phyloP scores from a whole-genome alignment of 148 eudicot species.

The Salicornia ramosissima region DNA sequence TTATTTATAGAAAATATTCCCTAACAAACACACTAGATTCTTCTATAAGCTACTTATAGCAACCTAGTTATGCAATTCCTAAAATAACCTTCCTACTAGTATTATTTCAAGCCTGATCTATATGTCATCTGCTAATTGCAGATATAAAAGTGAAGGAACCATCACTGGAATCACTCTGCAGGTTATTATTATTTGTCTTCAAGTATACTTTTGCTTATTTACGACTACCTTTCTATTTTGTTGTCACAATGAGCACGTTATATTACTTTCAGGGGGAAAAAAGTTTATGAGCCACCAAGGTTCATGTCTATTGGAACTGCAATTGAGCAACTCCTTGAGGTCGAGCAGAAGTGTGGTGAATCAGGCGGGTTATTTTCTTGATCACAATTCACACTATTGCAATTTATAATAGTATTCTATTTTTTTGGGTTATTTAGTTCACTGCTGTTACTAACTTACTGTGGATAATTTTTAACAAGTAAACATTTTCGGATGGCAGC shows the following conservation, averaged over 20 bases:
- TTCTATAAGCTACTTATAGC: no score
- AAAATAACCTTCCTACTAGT: no score
- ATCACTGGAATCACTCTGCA: conserved; percentile 78
- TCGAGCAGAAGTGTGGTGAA: conserved; percentile 59
- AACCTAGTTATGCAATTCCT: no score
- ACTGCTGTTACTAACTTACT: neutral
- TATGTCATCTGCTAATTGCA: conserved; percentile 27
- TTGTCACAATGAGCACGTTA: neutral
- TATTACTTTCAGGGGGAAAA: conserved; percentile 60
- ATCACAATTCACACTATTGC: neutral
- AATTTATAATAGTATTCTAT: neutral
- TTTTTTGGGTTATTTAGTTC: neutral
- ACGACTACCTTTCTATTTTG: neutral
- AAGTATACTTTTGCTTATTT: neutral
- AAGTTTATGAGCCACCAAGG: conserved; percentile 86
- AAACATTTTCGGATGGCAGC: conserved; percentile 37
- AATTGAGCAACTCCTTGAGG: conserved; percentile 91
- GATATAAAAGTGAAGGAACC: conserved; percentile 98
- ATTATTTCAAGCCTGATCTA: neutral
- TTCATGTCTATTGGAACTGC: conserved; percentile 78
- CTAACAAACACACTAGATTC: no score
- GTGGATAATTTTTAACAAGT: neutral
- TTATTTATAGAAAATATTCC: no score
- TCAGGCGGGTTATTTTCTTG: conserved; percentile 39
- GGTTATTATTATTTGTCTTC: conserved; percentile 43